Base-by-base conservation (phyloP, 805 yeast species). In the Cyberlindnera japonica region DNA sequence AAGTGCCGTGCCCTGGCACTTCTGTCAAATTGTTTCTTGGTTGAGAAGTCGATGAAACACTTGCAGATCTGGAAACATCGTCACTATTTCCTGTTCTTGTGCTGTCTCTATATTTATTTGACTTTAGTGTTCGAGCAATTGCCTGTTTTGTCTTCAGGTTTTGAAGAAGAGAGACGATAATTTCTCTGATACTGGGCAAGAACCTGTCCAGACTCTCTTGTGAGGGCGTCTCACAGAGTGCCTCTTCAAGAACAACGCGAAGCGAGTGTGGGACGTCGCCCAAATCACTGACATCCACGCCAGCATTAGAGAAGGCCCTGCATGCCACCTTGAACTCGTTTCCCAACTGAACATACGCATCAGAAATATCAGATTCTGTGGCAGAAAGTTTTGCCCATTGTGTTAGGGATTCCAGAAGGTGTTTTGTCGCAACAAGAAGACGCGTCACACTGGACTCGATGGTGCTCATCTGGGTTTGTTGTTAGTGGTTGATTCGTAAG, bases 281-380 rank as follows among this genome's bases (percentile, higher is more conserved):
- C 20, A 93, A 66, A 57, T 88, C 96, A 11, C 81, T 68, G 8
- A 83, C 82, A 49, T 84, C 90, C 5, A 93, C 79, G 1, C 95
- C 95, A 3, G 87, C 82, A 41, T 72, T 72, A 5, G 79, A 66
- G 59, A 91, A 90, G 3, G 95, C 85, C 44, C 87, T 74, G 17
- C 90, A 79, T 1, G 95, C 86, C 3, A 85, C 77, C 51, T 91
- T 81, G 69, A 89, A 93, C 61, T 91, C 97, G 56, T 90, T 93
- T 1, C 99, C 99, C 21, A 93, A 72, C 49, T 79, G 82, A 13
- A 93, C 99, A 59, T 88, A 93, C 3, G 89, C 84, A 53, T 89
- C 87, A 2, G 96, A 87, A 3, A 93, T 97, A 47, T 77, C 86
- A 41, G 77, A 76, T 33, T 90, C 98, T 18, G 81, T 73, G 6